A percentile compares a stretch with the other conserved stretches of the same genome.
Evolutionary conservation across 495 filamentous ascomycete genomes (phyloP).

Genomic region (Penicillium verhagenii): DNA sequence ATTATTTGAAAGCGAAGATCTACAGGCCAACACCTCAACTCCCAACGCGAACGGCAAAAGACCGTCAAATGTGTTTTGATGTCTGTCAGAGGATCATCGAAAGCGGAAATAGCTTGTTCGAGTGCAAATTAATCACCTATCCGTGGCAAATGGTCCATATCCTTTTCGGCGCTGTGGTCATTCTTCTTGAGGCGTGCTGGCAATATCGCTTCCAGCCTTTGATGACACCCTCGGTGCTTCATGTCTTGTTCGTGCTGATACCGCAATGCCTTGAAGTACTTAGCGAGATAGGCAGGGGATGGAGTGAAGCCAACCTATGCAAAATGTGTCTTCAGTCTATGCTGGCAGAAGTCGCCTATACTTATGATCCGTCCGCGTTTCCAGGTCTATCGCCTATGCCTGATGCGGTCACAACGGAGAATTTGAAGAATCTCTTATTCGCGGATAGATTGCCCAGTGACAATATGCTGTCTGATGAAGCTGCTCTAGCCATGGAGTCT

Average conservation of each 20-base stretch:
- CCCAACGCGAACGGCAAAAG: background rate
- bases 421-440: too few relatives aligned
- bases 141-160: background rate
- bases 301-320: background rate
- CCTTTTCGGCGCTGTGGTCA: background rate
- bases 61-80: background rate
- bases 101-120: background rate
- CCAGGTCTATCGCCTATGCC: too few relatives aligned
- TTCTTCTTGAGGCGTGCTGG: background rate
- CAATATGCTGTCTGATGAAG: too few relatives aligned
- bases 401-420: too few relatives aligned
- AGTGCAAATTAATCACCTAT: background rate
- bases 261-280: background rate
- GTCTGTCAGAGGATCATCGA: background rate
- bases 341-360: too few relatives aligned
- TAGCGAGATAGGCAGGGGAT: background rate
- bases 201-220: background rate
- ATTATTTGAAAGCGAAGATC: background rate
- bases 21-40: background rate
- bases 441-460: too few relatives aligned
- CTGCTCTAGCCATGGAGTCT: too few relatives aligned
- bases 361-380: too few relatives aligned
- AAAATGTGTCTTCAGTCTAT: too few relatives aligned
- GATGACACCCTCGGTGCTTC: background rate
- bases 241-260: background rate